Evolutionary conservation across 2,329 filamentous ascomycete genomes (phyloP).

Genomic region (Aspergillus sp.): DNA sequence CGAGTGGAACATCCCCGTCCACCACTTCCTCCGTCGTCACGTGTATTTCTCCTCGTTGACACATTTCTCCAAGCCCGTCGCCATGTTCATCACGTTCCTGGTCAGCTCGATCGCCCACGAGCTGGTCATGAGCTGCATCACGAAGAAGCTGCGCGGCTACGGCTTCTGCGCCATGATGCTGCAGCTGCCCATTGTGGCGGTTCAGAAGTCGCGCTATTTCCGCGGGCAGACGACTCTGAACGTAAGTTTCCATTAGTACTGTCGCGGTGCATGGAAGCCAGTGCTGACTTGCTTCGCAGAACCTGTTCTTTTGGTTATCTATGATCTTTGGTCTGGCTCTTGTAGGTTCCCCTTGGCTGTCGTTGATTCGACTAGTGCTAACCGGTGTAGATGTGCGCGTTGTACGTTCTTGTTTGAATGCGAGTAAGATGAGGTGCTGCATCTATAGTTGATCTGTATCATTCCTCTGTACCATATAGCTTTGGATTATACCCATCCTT

Average conservation of each 20-base stretch:
- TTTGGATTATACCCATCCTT: too few species aligned
- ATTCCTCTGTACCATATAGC: too few species aligned
- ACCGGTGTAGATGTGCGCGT: constrained; percentile 53
- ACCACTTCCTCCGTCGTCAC: constrained; percentile 90
- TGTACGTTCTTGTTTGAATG: constrained; percentile 56
- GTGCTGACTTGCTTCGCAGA: constrained; percentile 40
- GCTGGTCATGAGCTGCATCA: constrained; percentile 96
- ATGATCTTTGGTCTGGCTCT: constrained; percentile 84
- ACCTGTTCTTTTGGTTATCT: constrained; percentile 84
- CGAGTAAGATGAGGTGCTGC: too few species aligned
- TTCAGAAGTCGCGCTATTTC: constrained; percentile 79
- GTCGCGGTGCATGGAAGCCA: background rate
- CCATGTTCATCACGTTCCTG: constrained; percentile 87
- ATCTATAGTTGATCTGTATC: too few species aligned
- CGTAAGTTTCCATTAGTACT: constrained; percentile 30
- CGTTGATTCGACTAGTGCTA: background rate
- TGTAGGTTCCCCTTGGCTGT: constrained; percentile 53
- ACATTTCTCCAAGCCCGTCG: constrained; percentile 70
- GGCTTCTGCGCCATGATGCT: constrained; percentile 95
- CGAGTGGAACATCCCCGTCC: constrained; percentile 97
- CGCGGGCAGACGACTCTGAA: constrained; percentile 74
- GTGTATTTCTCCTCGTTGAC: constrained; percentile 82
- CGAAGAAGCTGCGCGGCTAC: constrained; percentile 92
- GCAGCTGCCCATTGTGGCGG: constrained; percentile 89
- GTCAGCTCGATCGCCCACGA: constrained; percentile 89